phyloP scores from a whole-genome alignment of 257 asterid species.

The Ilex asprella region DNA sequence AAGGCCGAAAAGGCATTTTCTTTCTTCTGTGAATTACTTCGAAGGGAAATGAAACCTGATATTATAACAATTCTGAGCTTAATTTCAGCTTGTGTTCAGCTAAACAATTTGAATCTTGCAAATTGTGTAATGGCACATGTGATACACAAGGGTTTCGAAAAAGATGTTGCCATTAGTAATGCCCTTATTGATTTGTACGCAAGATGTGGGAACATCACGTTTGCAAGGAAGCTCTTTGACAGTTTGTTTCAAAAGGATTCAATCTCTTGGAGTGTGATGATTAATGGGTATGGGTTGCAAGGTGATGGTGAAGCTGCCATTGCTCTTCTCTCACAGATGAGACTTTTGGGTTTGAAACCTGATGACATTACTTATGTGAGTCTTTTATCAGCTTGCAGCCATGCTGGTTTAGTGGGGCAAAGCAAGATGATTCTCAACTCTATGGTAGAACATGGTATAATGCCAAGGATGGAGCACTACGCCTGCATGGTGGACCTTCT shows the following conservation, averaged over 20 bases:
- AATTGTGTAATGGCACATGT: slow-evolving; percentile 34
- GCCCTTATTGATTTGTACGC: slow-evolving; percentile 45
- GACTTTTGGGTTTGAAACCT: slow-evolving; percentile 28
- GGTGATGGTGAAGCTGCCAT: slow-evolving; percentile 48
- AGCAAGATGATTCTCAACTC: slow-evolving; percentile 31
- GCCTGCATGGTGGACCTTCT: slow-evolving; percentile 52
- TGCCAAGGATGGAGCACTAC: slow-evolving; percentile 39
- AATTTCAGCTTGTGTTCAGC: slow-evolving; percentile 40
- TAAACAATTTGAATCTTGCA: slow-evolving; percentile 30
- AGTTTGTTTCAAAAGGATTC: slow-evolving; percentile 32
- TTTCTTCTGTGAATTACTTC: slow-evolving; percentile 34
- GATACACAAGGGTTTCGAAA: slow-evolving; percentile 34
- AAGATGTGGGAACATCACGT: slow-evolving; percentile 40
- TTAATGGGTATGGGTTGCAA: slow-evolving; percentile 48
- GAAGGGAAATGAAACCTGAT: slow-evolving; percentile 30
- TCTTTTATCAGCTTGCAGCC: slow-evolving; percentile 49
- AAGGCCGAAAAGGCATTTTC: slow-evolving; percentile 24
- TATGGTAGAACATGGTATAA: slow-evolving; percentile 33
- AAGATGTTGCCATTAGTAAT: slow-evolving; percentile 29
- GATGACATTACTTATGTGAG: slow-evolving; percentile 38
- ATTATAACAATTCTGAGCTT: slow-evolving; percentile 39
- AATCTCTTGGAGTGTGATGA: slow-evolving; percentile 49
- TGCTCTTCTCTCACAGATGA: slow-evolving; percentile 44
- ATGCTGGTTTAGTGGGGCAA: slow-evolving; percentile 39
- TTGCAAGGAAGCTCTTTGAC: slow-evolving; percentile 39